A percentile compares a stretch with the other conserved stretches of the same genome.
phyloP scores from a whole-genome alignment of 2,329 filamentous ascomycete genomes.

The Aspergillus pseudoglaucus region DNA sequence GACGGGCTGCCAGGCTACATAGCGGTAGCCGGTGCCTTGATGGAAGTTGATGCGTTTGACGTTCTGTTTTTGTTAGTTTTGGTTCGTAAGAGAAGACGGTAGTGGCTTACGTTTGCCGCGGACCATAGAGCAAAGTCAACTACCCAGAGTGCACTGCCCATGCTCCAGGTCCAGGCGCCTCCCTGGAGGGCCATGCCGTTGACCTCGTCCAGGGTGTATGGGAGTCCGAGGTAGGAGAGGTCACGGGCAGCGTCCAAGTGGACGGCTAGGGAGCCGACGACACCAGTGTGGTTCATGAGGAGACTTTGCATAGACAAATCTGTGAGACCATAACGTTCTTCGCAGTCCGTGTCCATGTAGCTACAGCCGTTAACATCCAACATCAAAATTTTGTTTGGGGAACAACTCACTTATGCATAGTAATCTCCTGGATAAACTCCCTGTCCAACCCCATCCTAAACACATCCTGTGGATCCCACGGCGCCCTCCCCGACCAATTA shows the following conservation, averaged over 20 bases:
- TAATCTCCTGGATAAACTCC: conserved; percentile 6
- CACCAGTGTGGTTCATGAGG: conserved; percentile 15
- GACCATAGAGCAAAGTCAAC: conserved; percentile 14
- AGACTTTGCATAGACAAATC: neutral
- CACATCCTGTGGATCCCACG: conserved; percentile 2
- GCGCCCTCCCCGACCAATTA: neutral
- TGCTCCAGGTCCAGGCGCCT: conserved; percentile 7
- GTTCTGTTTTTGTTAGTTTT: conserved; percentile 2
- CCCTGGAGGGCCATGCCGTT: conserved; percentile 14
- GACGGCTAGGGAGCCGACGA: conserved; percentile 3
- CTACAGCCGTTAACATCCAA: neutral
- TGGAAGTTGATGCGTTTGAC: conserved; percentile 14
- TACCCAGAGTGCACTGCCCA: conserved; percentile 13
- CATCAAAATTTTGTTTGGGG: neutral
- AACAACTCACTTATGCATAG: conserved; percentile 6
- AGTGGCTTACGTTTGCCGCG: conserved; percentile 9
- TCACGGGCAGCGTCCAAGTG: conserved; percentile 9
- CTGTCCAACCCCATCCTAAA: conserved; percentile 5
- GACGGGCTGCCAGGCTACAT: conserved; percentile 16
- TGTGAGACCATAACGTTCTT: neutral
- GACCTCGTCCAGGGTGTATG: conserved; percentile 8
- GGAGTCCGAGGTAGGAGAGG: conserved; percentile 10
- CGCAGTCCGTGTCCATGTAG: conserved; percentile 5
- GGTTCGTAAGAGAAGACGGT: neutral
- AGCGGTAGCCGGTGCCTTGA: conserved; percentile 14